Base-by-base conservation (phyloP, 345 rosid species). In the Syzygium grande region DNA sequence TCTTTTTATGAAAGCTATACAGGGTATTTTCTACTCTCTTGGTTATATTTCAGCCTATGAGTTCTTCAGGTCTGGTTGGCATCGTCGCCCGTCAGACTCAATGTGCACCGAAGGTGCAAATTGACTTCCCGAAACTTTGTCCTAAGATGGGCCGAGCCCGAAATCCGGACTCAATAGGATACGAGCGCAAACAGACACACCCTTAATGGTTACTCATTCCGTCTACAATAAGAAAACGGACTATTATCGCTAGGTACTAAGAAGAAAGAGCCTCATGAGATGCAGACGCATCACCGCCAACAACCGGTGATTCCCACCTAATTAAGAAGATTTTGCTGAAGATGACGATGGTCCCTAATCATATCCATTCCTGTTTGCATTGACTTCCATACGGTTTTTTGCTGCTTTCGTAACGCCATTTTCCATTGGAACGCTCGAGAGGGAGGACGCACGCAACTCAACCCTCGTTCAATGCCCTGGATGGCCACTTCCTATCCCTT, bases 81-180 rank as follows among this genome's bases (percentile, higher is more conserved):
- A 56, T 22, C 58, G 7, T 54, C 25, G 8, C 21, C 58, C 4
- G 4, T 38, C 41, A 0, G 0, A 3, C 19, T n/a, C 0, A 16
- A n/a, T 5, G 17, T 6, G 38, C 65, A 1, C 3, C 38, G 16
- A 52, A 52, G 6, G 0, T 52, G 54, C 54, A 15, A 52, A 52
- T 14, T 52, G 54, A 29, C 22, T 29, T 29, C 16, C 7, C 1
- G 10, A 65, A 15, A 65, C 9, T 63, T 15, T 21, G 3, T 65
- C 22, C 0, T 29, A 3, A 29, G 11, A 29, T 15, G 78, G 5
- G 41, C 9, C 3, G 10, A 25, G 27, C 41, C 11, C 19, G 3
- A n/a, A 29, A 27, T 61, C 4, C 6, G 2, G 68, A 7, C 68
- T 12, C 34, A 3, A 12, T n/a, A 29, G 77, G 41, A 15, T 29